These are phyloP conservation scores for Syzygium aromaticum DNA, from an alignment of 345 rosid species.

Conservation along the genomic window DNA sequence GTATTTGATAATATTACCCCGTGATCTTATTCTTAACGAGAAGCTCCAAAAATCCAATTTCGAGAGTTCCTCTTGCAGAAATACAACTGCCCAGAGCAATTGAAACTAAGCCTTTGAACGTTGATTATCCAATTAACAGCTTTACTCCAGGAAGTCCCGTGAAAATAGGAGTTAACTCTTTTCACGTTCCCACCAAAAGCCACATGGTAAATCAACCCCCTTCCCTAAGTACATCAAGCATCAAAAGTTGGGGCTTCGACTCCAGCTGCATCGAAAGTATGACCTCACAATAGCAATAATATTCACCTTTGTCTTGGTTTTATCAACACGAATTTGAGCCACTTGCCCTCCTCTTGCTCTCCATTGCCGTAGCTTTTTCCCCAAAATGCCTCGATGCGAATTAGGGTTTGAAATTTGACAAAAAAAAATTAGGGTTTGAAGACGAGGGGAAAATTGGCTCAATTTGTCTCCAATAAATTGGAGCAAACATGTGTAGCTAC, in stretches of 20 bases:
- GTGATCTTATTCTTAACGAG: not conserved
- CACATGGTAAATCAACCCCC: not conserved
- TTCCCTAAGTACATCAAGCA: not conserved
- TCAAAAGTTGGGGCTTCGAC: not conserved
- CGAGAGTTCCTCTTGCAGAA: not conserved
- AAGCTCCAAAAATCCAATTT: not conserved
- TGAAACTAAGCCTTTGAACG: slow-evolving; percentile 22
- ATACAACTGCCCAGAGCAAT: not conserved
- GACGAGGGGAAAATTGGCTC: not conserved
- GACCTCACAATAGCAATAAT: not conserved
- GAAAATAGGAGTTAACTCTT: slow-evolving; percentile 7
- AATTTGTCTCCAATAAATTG: not conserved
- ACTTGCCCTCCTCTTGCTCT: not conserved
- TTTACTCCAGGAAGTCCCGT: slow-evolving; percentile 8
- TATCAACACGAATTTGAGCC: not conserved
- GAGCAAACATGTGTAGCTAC: not conserved
- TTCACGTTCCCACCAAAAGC: slow-evolving; percentile 17
- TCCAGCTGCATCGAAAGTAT: not conserved
- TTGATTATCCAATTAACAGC: slow-evolving; percentile 15
- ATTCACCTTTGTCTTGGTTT: not conserved
- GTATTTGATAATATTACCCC: not conserved
- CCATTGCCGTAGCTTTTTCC: not conserved
- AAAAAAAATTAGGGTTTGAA: not conserved
- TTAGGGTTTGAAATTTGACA: not conserved
- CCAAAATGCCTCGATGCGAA: not conserved